A percentile compares a stretch with the other conserved stretches of the same genome.
Evolutionary conservation across 1,284 basidiomycete species (phyloP).

Genomic region (Thelephora terrestris): DNA sequence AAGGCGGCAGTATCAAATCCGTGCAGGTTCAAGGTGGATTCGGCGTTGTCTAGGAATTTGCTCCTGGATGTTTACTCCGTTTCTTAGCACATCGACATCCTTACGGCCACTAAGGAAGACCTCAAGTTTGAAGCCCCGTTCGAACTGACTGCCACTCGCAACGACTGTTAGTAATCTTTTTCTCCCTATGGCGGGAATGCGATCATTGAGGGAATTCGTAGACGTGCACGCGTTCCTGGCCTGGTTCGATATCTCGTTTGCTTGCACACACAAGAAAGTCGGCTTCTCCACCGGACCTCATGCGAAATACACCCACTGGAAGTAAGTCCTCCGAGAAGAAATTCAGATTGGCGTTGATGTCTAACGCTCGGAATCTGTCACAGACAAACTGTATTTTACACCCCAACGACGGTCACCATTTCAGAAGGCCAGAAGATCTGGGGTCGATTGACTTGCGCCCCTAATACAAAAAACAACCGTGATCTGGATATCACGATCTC

Average conservation of each 20-base stretch:
- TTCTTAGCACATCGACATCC: conserved; percentile 76
- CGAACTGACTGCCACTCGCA: conserved; percentile 73
- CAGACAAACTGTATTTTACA: conserved; percentile 96
- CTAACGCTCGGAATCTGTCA: background rate
- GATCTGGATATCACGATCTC: conserved; percentile 84
- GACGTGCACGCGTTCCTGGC: conserved; percentile 98
- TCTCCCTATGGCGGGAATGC: background rate
- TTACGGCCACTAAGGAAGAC: conserved; percentile 93
- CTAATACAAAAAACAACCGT: conserved; percentile 85
- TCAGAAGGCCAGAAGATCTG: conserved; percentile 61
- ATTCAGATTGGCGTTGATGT: background rate
- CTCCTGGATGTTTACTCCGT: background rate
- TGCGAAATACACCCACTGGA: conserved; percentile 96
- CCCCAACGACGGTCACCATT: conserved; percentile 63
- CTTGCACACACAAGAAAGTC: conserved; percentile 94
- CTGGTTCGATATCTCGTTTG: conserved; percentile 98
- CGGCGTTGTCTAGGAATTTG: background rate
- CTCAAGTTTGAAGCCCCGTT: conserved; percentile 82
- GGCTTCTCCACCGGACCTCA: conserved; percentile 94
- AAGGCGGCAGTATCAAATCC: conserved; percentile 90
- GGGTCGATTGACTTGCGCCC: conserved; percentile 69
- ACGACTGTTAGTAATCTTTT: conserved; percentile 67
- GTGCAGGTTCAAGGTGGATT: conserved; percentile 67
- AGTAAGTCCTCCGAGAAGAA: conserved; percentile 43
- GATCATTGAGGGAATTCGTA: conserved; percentile 21